Evolutionary conservation across 2,329 filamentous ascomycete genomes (phyloP).

Genomic region (Fusarium phyllophilum): DNA sequence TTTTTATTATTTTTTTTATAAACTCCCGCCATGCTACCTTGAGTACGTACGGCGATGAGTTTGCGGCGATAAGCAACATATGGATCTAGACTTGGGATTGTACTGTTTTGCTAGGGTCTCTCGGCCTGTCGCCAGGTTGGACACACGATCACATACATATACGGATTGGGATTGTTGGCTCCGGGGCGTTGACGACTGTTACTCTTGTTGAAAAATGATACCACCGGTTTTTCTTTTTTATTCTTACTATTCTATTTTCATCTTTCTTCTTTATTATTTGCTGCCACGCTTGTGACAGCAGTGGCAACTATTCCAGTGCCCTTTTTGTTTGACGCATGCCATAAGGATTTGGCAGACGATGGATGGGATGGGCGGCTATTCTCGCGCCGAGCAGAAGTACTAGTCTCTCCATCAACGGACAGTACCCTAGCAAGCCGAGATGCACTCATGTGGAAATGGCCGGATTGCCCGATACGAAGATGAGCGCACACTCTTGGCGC

Average conservation of each 20-base stretch:
- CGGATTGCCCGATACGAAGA: not conserved
- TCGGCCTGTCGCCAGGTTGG: constrained; percentile 40
- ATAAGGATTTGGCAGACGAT: constrained; percentile 24
- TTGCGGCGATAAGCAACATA: constrained; percentile 25
- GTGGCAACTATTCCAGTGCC: constrained; percentile 5
- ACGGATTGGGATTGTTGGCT: constrained; percentile 37
- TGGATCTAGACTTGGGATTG: constrained; percentile 40
- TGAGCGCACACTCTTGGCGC: not conserved
- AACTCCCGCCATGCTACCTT: not conserved
- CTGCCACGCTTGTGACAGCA: constrained; percentile 1
- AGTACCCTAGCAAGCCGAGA: not conserved
- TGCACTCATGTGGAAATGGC: not conserved
- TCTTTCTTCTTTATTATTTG: constrained; percentile 14
- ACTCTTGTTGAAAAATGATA: constrained; percentile 44
- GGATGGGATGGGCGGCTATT: not conserved
- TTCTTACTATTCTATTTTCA: not conserved
- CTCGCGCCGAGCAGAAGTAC: not conserved
- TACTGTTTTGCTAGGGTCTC: constrained; percentile 37
- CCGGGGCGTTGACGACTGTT: constrained; percentile 40
- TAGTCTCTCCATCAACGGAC: not conserved
- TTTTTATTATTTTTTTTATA: not conserved
- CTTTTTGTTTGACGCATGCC: constrained; percentile 8
- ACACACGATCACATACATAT: constrained; percentile 39
- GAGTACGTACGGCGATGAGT: constrained; percentile 11
- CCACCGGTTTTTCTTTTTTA: constrained; percentile 36